Evolutionary conservation across 2,329 filamentous ascomycete genomes (phyloP).

Genomic region (Canariomyces notabilis): DNA sequence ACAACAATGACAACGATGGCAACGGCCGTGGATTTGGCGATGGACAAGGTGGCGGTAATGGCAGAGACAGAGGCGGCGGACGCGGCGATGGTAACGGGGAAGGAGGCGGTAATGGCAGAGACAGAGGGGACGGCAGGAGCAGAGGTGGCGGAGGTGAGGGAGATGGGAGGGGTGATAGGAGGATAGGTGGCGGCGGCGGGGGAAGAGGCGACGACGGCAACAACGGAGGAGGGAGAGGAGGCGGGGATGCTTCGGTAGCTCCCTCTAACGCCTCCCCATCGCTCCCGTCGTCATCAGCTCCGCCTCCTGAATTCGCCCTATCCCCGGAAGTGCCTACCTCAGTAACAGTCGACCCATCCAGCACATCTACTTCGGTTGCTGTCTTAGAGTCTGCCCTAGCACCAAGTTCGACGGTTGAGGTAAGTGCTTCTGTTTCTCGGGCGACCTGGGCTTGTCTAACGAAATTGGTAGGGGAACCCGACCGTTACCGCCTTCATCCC

Average conservation of each 20-base stretch:
- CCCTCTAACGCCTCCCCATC: neutral
- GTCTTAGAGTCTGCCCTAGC: slow-evolving; percentile 13
- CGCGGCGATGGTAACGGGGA: slow-evolving; percentile 3
- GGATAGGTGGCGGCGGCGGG: neutral
- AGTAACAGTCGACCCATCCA: slow-evolving; percentile 1
- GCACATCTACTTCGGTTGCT: slow-evolving; percentile 6
- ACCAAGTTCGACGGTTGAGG: slow-evolving; percentile 11
- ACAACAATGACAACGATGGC: neutral
- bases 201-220: neutral
- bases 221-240: neutral
- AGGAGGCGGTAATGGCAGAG: neutral
- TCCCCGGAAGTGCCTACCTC: neutral
- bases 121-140: neutral
- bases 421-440: slow-evolving; percentile 2
- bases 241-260: slow-evolving; percentile 2
- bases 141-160: slow-evolving; percentile 1
- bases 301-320: neutral
- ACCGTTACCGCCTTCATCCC: slow-evolving; percentile 12
- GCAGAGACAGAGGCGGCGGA: slow-evolving; percentile 6
- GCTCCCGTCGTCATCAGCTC: slow-evolving; percentile 3
- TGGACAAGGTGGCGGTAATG: slow-evolving; percentile 1
- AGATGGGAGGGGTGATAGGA: neutral
- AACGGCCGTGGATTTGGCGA: slow-evolving; percentile 2
- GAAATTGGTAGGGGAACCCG: slow-evolving; percentile 2
- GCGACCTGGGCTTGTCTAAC: neutral